phyloP scores from a whole-genome alignment of 768 basidiomycete species.

The Peribolospora kevripleyi region DNA sequence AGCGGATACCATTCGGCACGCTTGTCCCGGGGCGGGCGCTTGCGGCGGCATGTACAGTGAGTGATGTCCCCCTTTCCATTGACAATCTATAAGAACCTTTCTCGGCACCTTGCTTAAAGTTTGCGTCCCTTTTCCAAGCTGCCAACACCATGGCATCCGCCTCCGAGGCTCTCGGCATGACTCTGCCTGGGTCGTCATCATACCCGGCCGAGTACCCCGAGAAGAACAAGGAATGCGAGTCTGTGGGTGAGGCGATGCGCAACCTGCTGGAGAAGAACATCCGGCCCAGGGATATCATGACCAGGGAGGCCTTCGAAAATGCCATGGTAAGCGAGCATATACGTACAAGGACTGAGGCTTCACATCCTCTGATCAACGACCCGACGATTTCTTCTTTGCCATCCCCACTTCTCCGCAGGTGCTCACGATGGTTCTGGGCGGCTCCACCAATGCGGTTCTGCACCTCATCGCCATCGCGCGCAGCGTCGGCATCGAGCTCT shows the following conservation, averaged over 20 bases:
- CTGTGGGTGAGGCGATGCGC: slow-evolving; percentile 57
- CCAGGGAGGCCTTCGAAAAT: slow-evolving; percentile 83
- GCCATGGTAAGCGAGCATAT: slow-evolving; percentile 43
- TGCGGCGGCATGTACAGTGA: slow-evolving; percentile 55
- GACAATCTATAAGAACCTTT: background rate
- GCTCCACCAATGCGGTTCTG: slow-evolving; percentile 90
- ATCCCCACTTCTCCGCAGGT: slow-evolving; percentile 30
- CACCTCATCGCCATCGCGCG: slow-evolving; percentile 94
- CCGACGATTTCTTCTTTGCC: slow-evolving; percentile 2
- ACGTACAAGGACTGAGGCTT: too few relatives aligned
- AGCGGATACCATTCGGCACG: slow-evolving; percentile 65
- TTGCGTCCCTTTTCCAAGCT: slow-evolving; percentile 40
- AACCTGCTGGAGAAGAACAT: slow-evolving; percentile 77
- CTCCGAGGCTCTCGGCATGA: slow-evolving; percentile 85
- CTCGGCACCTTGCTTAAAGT: background rate
- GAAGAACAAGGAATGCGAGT: slow-evolving; percentile 60
- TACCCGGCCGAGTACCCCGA: slow-evolving; percentile 82
- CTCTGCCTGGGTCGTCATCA: slow-evolving; percentile 84
- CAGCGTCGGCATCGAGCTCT: slow-evolving; percentile 69
- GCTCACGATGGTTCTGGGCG: slow-evolving; percentile 86
- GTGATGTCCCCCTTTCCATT: slow-evolving; percentile 18
- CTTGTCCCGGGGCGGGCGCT: slow-evolving; percentile 92
- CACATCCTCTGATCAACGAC: background rate
- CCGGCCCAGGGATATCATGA: slow-evolving; percentile 88
- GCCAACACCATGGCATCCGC: slow-evolving; percentile 97